These are phyloP conservation scores for Trypanosoma cruzi DNA, from an alignment of 208 protist species.

Conservation along the genomic window DNA sequence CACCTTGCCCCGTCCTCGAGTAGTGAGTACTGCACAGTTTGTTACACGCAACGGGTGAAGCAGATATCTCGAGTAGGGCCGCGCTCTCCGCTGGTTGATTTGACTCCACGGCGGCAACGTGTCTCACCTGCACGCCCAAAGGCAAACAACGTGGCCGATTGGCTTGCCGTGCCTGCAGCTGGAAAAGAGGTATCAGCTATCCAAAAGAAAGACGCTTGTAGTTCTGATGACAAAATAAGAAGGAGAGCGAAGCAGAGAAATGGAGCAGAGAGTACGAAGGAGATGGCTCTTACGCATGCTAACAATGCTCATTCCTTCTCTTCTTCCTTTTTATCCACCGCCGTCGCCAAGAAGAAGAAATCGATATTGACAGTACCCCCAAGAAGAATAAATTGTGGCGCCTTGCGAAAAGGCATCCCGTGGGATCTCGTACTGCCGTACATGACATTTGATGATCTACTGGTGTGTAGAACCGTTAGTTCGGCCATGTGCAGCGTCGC, in stretches of 20 bases:
- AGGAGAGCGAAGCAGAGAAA: background rate
- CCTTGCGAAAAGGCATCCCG: background rate
- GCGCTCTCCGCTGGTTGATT: background rate
- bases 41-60: constrained; percentile 10
- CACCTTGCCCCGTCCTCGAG: constrained; percentile 10
- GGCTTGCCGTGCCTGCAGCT: background rate
- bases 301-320: background rate
- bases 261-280: background rate
- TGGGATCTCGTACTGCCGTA: constrained; percentile 19
- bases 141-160: background rate
- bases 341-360: background rate
- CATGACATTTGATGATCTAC: constrained; percentile 12
- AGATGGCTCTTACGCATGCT: background rate
- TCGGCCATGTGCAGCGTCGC: background rate
- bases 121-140: background rate
- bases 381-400: background rate
- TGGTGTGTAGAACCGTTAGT: constrained; percentile 6
- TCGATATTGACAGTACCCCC: background rate
- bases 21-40: constrained; percentile 21
- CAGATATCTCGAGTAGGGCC: background rate
- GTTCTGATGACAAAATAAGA: background rate
- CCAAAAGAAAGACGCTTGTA: background rate
- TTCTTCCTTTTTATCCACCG: background rate
- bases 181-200: background rate
- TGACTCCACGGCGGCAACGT: background rate